Evolutionary conservation across 2,329 filamentous ascomycete genomes (phyloP).

Genomic region (Botrytis byssoidea): DNA sequence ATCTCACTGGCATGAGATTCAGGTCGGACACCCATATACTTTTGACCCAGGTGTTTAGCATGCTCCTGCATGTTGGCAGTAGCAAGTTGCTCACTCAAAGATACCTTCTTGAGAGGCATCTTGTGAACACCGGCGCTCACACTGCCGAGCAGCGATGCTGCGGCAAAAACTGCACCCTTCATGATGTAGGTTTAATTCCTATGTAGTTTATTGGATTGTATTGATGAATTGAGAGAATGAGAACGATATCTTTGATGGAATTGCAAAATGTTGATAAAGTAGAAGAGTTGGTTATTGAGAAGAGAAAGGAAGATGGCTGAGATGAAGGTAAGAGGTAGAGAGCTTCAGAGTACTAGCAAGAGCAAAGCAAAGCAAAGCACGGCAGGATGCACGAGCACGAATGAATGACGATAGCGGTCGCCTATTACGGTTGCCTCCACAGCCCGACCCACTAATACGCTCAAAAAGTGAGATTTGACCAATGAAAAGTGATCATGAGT

Average conservation of each 20-base stretch:
- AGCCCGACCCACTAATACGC: slow-evolving; percentile 4
- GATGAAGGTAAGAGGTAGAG: background rate
- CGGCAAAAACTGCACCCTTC: slow-evolving; percentile 82
- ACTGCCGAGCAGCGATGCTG: slow-evolving; percentile 71
- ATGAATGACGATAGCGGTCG: slow-evolving; percentile 20
- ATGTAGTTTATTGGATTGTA: slow-evolving; percentile 21
- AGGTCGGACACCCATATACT: slow-evolving; percentile 86
- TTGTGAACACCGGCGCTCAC: slow-evolving; percentile 87
- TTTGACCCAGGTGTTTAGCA: slow-evolving; percentile 81
- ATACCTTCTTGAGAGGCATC: slow-evolving; percentile 97
- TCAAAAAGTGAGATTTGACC: background rate
- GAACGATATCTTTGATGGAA: slow-evolving; percentile 22
- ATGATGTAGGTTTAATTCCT: slow-evolving; percentile 50
- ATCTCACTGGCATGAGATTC: slow-evolving; percentile 69
- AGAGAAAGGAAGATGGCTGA: slow-evolving; percentile 20
- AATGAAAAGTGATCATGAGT: slow-evolving; percentile 15
- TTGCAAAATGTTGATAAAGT: slow-evolving; percentile 28
- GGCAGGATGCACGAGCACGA: slow-evolving; percentile 3
- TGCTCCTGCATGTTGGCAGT: slow-evolving; percentile 78
- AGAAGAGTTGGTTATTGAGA: slow-evolving; percentile 27
- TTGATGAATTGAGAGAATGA: slow-evolving; percentile 13
- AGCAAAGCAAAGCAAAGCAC: background rate
- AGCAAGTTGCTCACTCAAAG: slow-evolving; percentile 89
- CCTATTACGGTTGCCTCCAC: slow-evolving; percentile 16
- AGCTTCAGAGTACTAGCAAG: slow-evolving; percentile 11